phyloP scores from a whole-genome alignment of 768 basidiomycete species.

The Dendrothele bispora region DNA sequence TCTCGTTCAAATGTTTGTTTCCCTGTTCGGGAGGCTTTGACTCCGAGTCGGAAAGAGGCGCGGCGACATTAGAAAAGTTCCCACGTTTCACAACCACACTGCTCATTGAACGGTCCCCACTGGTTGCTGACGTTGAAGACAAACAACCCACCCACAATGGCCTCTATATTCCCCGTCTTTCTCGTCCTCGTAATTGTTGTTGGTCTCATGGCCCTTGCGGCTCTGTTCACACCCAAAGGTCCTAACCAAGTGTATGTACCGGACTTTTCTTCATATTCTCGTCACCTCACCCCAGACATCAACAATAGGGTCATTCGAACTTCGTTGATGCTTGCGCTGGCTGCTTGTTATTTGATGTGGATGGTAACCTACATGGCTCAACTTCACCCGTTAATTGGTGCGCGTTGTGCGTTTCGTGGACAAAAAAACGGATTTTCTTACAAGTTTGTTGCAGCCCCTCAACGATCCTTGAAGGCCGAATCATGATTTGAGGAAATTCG shows the following conservation, averaged over 20 bases:
- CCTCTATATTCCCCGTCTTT: slow-evolving; percentile 68
- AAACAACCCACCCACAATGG: slow-evolving; percentile 60
- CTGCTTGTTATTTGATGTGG: slow-evolving; percentile 95
- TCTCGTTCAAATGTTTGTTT: too few relatives aligned
- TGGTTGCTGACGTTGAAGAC: too few relatives aligned
- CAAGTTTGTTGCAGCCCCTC: not conserved
- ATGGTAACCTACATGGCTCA: slow-evolving; percentile 96
- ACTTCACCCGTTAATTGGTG: slow-evolving; percentile 86
- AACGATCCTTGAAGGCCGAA: not conserved
- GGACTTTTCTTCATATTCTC: too few relatives aligned
- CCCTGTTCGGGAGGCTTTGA: too few relatives aligned
- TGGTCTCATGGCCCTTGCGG: slow-evolving; percentile 63
- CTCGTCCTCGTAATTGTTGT: slow-evolving; percentile 64
- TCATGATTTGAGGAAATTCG: not conserved
- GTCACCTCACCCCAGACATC: not conserved
- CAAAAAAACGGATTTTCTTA: not conserved
- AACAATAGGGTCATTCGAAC: slow-evolving; percentile 76
- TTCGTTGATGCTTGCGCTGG: slow-evolving; percentile 71
- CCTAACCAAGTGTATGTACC: slow-evolving; percentile 81
- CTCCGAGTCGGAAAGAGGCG: too few relatives aligned
- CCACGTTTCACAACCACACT: too few relatives aligned
- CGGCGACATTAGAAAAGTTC: too few relatives aligned
- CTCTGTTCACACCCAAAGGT: slow-evolving; percentile 80
- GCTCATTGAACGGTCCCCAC: too few relatives aligned
- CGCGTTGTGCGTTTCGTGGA: not conserved